phyloP scores from a whole-genome alignment of 192 early-diverging fungal genomes.

The Backusella tarrabulga region DNA sequence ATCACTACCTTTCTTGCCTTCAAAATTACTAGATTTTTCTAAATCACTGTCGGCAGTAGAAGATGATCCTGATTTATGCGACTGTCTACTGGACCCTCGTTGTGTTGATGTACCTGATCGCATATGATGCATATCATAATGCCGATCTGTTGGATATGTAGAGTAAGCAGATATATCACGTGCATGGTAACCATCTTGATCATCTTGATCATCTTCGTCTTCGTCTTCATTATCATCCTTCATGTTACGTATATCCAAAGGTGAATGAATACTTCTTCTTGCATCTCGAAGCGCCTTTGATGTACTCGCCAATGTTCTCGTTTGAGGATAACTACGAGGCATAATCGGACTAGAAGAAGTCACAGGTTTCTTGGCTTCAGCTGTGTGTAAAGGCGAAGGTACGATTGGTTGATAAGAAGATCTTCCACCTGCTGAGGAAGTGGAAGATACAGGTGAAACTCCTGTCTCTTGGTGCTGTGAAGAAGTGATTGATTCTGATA shows the following conservation, averaged over 20 bases:
- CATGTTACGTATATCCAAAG: neutral
- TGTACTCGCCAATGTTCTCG: neutral
- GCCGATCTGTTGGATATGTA: constrained; percentile 6
- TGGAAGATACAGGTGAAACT: neutral
- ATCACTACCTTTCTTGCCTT: neutral
- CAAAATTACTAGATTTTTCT: neutral
- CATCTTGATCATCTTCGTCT: neutral
- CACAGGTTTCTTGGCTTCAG: neutral
- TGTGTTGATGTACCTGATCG: neutral
- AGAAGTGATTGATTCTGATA: constrained; percentile 32
- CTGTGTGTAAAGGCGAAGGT: constrained; percentile 5
- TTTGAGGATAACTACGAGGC: constrained; percentile 11
- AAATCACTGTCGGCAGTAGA: neutral
- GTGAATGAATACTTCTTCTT: neutral
- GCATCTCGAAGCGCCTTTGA: neutral
- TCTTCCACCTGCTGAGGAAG: constrained; percentile 6
- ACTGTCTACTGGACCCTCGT: neutral
- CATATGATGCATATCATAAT: constrained; percentile 1
- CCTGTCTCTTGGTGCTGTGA: neutral
- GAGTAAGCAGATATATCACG: constrained; percentile 10
- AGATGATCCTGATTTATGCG: neutral
- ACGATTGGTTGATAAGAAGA: constrained; percentile 7
- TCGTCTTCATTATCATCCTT: neutral
- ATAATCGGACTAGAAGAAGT: neutral
- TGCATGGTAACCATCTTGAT: neutral